Percentiles rank a stretch among this genome's conserved stretches.
Evolutionary conservation across 1,139 yeast species (phyloP).

Genomic region (Hyphopichia wangnamkhiaoensis): DNA sequence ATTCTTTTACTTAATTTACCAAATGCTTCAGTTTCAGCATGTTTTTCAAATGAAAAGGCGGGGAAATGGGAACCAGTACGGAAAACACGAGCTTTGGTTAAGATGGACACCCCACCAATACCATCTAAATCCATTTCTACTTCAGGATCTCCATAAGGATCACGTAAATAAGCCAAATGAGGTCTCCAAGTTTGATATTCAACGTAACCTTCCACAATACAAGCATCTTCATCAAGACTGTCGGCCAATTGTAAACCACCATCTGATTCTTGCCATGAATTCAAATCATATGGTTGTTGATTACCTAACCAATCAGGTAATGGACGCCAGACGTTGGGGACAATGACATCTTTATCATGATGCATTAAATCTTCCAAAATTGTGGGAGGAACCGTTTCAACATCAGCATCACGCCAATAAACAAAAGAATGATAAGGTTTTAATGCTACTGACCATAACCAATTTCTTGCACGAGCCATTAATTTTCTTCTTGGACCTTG

Average conservation of each 20-base stretch:
- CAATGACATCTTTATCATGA: slow-evolving; percentile 54
- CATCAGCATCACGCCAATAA: slow-evolving; percentile 60
- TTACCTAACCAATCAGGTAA: slow-evolving; percentile 87
- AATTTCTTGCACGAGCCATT: slow-evolving; percentile 57
- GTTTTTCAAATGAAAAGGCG: slow-evolving; percentile 85
- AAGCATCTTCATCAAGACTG: slow-evolving; percentile 79
- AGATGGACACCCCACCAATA: slow-evolving; percentile 86
- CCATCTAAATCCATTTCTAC: slow-evolving; percentile 89
- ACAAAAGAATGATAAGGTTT: slow-evolving; percentile 55
- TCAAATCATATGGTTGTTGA: slow-evolving; percentile 87
- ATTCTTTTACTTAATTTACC: slow-evolving; percentile 81
- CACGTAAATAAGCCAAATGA: slow-evolving; percentile 83
- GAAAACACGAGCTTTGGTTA: slow-evolving; percentile 79
- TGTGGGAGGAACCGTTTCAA: slow-evolving; percentile 53
- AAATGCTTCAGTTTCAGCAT: slow-evolving; percentile 92
- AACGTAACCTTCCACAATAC: slow-evolving; percentile 88
- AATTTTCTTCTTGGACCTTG: slow-evolving; percentile 56
- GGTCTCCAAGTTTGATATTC: slow-evolving; percentile 95
- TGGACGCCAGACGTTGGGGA: slow-evolving; percentile 93
- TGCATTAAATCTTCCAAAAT: slow-evolving; percentile 56
- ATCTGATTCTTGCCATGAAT: slow-evolving; percentile 88
- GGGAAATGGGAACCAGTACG: slow-evolving; percentile 85
- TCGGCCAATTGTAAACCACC: slow-evolving; percentile 81
- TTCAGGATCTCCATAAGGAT: slow-evolving; percentile 83
- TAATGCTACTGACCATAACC: slow-evolving; percentile 53